Evolutionary conservation across 1,139 yeast species (phyloP).

Genomic region (Wickerhamomyces sp.): DNA sequence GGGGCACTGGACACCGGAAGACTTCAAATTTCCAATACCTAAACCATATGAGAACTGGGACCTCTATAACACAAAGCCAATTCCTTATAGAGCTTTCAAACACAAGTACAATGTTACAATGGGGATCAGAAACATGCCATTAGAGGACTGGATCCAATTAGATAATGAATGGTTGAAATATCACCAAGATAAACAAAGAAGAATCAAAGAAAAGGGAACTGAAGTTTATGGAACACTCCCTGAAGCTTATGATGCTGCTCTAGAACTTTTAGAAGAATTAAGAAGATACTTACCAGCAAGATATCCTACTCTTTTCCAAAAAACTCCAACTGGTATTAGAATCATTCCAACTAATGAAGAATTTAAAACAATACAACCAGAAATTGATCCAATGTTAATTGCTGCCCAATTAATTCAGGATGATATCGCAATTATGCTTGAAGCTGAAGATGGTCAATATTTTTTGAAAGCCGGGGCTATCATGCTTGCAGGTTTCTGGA

Average conservation of each 20-base stretch:
- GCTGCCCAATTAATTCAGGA: slow-evolving; percentile 61
- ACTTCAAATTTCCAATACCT: slow-evolving; percentile 47
- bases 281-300: slow-evolving; percentile 49
- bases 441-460: slow-evolving; percentile 51
- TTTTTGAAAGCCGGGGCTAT: slow-evolving; percentile 56
- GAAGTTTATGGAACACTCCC: slow-evolving; percentile 49
- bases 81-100: slow-evolving; percentile 60
- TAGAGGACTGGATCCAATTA: slow-evolving; percentile 58
- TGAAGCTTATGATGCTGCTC: slow-evolving; percentile 51
- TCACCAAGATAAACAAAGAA: slow-evolving; percentile 46
- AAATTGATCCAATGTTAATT: slow-evolving; percentile 54
- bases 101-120: slow-evolving; percentile 53
- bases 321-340: slow-evolving; percentile 43
- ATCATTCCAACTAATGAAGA: slow-evolving; percentile 52
- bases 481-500: slow-evolving; percentile 62
- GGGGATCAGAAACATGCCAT: slow-evolving; percentile 63
- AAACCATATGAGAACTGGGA: slow-evolving; percentile 47
- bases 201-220: slow-evolving; percentile 42
- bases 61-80: slow-evolving; percentile 44
- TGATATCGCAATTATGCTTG: slow-evolving; percentile 64
- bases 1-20: slow-evolving; percentile 51
- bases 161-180: slow-evolving; percentile 59
- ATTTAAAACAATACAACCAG: slow-evolving; percentile 27
- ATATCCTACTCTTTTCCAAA: slow-evolving; percentile 51
- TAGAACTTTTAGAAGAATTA: slow-evolving; percentile 52